A percentile compares a stretch with the other conserved stretches of the same genome.
These are phyloP conservation scores for Xylaria sp. DNA, from an alignment of 2,329 filamentous ascomycete species.

Conservation along the genomic window DNA sequence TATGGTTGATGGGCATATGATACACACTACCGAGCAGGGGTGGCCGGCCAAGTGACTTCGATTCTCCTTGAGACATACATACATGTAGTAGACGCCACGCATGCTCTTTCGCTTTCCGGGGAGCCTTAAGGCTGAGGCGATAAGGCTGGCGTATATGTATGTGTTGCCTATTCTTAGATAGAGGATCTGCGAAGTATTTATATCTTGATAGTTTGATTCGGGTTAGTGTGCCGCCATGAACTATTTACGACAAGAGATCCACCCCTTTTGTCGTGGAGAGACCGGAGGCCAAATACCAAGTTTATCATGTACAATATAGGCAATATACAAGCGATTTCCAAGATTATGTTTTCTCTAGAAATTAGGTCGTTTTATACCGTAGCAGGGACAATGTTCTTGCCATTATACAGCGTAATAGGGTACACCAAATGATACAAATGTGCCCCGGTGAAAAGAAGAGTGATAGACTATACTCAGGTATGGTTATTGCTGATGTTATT, in stretches of 20 bases:
- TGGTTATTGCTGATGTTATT: too few relatives aligned
- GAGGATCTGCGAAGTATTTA: background rate
- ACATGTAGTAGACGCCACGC: background rate
- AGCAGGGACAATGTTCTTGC: background rate
- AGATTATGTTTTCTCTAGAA: background rate
- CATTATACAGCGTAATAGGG: background rate
- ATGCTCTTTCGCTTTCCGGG: slow-evolving; percentile 1
- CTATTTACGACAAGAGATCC: background rate
- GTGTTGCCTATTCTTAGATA: background rate
- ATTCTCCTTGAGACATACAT: background rate
- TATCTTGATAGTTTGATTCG: slow-evolving; percentile 3
- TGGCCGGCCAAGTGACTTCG: background rate
- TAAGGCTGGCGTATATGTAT: background rate
- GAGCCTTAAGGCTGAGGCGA: background rate
- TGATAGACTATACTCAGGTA: background rate
- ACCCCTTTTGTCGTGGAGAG: background rate
- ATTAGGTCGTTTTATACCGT: background rate
- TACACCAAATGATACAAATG: background rate
- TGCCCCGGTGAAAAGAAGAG: too few relatives aligned
- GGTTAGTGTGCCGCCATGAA: background rate
- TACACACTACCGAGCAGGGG: slow-evolving; percentile 15
- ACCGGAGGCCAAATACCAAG: background rate
- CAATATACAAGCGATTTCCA: background rate
- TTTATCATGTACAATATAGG: background rate
- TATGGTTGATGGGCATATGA: slow-evolving; percentile 18